Evolutionary conservation across 768 basidiomycete species (phyloP).

Genomic region (Serendipita sp.): DNA sequence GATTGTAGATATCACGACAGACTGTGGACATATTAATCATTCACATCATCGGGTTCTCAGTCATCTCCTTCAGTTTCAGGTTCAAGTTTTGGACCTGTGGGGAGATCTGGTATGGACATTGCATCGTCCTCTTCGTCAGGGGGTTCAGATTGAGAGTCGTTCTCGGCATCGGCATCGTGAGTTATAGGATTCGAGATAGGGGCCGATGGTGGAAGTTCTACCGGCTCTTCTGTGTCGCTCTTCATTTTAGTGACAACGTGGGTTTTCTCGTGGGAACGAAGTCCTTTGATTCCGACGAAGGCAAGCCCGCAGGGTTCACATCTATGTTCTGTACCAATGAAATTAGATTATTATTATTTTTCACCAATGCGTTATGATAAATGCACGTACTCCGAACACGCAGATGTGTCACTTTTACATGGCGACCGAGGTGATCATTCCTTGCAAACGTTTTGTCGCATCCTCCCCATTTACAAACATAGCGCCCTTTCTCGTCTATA

Average conservation of each 20-base stretch:
- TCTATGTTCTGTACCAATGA: not conserved
- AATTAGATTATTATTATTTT: too few relatives aligned
- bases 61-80: not conserved
- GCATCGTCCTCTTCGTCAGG: not conserved
- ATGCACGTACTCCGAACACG: slow-evolving; percentile 1
- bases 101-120: not conserved
- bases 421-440: slow-evolving; percentile 2
- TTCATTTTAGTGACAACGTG: not conserved
- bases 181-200: too few relatives aligned
- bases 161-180: not conserved
- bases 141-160: not conserved
- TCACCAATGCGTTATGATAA: too few relatives aligned
- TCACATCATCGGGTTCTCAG: too few relatives aligned
- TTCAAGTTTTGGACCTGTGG: not conserved
- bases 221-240: not conserved
- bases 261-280: not conserved
- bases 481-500: not conserved
- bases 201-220: too few relatives aligned
- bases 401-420: slow-evolving; percentile 1
- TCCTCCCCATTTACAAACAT: not conserved
- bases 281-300: slow-evolving; percentile 6
- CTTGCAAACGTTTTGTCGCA: slow-evolving; percentile 4
- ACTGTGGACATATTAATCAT: too few relatives aligned
- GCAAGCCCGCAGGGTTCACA: slow-evolving; percentile 1
- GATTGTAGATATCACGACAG: too few relatives aligned